Conservation (phyloP, 352 stramenopile species). For the Pythium periplocum region DNA sequence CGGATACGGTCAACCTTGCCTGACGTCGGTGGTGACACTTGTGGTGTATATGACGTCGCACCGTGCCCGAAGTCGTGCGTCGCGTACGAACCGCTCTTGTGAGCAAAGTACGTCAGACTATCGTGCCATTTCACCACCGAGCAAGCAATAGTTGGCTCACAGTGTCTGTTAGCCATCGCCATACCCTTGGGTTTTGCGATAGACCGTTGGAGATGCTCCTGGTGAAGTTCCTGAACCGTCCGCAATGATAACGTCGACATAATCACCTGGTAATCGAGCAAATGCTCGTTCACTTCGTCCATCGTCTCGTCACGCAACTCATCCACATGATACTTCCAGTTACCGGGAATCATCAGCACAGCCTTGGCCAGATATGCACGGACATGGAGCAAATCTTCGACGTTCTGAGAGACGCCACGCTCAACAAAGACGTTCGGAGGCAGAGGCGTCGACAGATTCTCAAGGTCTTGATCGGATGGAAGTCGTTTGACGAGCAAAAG, state of each 20-base stretch:
- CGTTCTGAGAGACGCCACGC: conserved; percentile 35
- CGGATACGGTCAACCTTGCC: neutral
- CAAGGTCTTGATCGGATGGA: conserved; percentile 27
- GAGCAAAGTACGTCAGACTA: conserved; percentile 51
- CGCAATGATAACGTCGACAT: conserved; percentile 52
- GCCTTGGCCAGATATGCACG: conserved; percentile 30
- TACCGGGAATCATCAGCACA: conserved; percentile 46
- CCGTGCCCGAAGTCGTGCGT: conserved; percentile 8
- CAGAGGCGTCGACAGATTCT: conserved; percentile 21
- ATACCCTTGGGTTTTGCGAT: neutral
- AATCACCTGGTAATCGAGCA: conserved; percentile 64
- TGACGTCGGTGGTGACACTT: too few species aligned
- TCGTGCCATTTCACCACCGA: conserved; percentile 48
- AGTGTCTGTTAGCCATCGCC: neutral
- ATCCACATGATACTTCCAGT: conserved; percentile 39
- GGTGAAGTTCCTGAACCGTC: conserved; percentile 31
- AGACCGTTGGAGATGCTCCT: conserved; percentile 20
- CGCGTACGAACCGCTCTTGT: conserved; percentile 27
- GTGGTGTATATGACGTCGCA: neutral
- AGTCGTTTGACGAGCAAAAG: conserved; percentile 38
- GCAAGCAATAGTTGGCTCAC: conserved; percentile 18
- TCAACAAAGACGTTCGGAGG: conserved; percentile 40
- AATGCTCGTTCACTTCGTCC: conserved; percentile 32
- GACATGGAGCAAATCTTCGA: conserved; percentile 49
- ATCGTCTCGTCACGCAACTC: conserved; percentile 27